Base-by-base conservation (phyloP, 1,284 basidiomycete species). In the Vanrija humicola region DNA sequence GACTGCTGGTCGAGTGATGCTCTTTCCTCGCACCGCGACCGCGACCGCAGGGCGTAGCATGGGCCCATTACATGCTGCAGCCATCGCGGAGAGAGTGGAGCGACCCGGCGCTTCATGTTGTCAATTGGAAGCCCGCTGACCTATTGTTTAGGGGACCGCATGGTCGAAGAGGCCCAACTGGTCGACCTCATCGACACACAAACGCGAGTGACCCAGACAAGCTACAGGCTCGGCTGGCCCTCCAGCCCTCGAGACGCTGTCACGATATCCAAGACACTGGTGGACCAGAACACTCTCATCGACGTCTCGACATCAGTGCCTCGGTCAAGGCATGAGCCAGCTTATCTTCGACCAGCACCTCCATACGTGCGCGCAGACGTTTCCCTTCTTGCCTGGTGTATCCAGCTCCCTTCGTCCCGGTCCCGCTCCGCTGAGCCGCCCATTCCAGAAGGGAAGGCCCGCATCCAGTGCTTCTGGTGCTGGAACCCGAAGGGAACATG, bases 251-350 rank as follows among this genome's bases (percentile, higher is more conserved):
- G 93, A 63, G 93, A 96, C 69, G 85, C 90, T n/a, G 87, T 96
- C 38, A 92, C 90, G 12, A 94, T 96, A 62, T 89, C 90, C 50
- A 85, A 89, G 61, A 85, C 89, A 28, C 85, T 90, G 66, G 82
- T 86, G 62, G 90, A 94, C 73, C 77, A 85, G 28, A 83, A 85
- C 5, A 92, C 90, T 9, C 80, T 98, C 52, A 86, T 98, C 74
- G 88, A 95, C 75, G 86, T 98, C 51, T 87, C 94, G 3, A 96
- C 94, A 5, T 97, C 94, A n/a, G 80, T 98, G 19, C 95, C 95
- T 51, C 86, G 92, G 42, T 93, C 91, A 38, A 56, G 65, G 26
- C 92, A 98, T 68, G 94, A 97, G 68, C 95, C 96, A 1, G 84
- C 88, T 16, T 98, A 94, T 74, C 81, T 98, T 46, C 84, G 94